phyloP scores from a whole-genome alignment of 805 yeast genomes.

The Candida chilensis region DNA sequence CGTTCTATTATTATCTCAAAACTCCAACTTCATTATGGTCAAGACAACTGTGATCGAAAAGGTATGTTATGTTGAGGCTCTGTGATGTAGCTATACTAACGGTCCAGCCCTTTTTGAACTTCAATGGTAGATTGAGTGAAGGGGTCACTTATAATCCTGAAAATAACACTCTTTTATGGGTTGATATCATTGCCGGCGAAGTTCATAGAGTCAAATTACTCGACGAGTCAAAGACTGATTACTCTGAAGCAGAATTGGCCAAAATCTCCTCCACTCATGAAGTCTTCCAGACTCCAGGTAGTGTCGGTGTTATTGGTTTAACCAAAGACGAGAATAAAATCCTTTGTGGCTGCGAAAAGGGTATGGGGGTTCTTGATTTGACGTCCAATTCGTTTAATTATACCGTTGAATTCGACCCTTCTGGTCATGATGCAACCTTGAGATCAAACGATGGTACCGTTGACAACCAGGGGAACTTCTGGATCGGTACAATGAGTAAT shows the following conservation, averaged over 20 bases:
- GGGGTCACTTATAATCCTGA: conserved; percentile 56
- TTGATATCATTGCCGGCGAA: conserved; percentile 28
- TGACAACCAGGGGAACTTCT: conserved; percentile 67
- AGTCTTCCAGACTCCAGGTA: conserved; percentile 27
- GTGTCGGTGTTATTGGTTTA: conserved; percentile 68
- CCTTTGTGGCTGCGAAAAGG: conserved; percentile 55
- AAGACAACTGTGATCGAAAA: too few species aligned
- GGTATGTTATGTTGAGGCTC: too few species aligned
- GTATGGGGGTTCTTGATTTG: conserved; percentile 51
- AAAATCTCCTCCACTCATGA: conserved; percentile 19
- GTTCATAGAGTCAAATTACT: conserved; percentile 20
- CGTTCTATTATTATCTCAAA: too few species aligned
- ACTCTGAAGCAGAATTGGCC: conserved; percentile 11
- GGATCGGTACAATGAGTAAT: conserved; percentile 76
- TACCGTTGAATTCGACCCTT: conserved; percentile 25
- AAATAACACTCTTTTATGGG: conserved; percentile 42
- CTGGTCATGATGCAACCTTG: conserved; percentile 17
- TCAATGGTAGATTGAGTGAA: conserved; percentile 44
- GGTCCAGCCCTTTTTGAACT: conserved; percentile 1
- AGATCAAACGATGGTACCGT: conserved; percentile 81
- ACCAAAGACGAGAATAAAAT: conserved; percentile 46
- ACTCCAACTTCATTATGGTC: too few species aligned
- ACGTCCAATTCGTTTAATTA: conserved; percentile 23
- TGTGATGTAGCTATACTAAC: too few species aligned
- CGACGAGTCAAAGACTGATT: conserved; percentile 9